Conservation (phyloP, 2,329 filamentous ascomycete species). For the Fusarium stilboides region DNA sequence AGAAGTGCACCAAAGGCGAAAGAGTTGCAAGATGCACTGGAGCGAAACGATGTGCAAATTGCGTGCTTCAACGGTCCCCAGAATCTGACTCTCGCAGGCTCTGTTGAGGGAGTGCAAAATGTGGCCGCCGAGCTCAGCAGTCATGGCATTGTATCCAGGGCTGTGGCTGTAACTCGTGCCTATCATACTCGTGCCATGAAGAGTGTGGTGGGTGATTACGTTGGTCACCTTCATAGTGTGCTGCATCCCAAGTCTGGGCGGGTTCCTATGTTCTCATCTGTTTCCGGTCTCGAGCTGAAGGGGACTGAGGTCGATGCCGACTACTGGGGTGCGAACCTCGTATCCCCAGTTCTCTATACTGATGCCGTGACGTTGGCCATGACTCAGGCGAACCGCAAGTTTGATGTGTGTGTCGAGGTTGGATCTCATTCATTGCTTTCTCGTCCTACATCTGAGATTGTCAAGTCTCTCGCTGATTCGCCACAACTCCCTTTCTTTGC, state of each 20-base stretch:
- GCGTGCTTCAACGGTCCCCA: slow-evolving; percentile 46
- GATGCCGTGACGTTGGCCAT: slow-evolving; percentile 44
- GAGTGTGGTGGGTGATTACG: slow-evolving; percentile 39
- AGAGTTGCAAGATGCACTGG: slow-evolving; percentile 35
- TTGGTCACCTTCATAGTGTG: slow-evolving; percentile 29
- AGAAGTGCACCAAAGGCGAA: slow-evolving; percentile 38
- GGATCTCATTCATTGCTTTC: slow-evolving; percentile 44
- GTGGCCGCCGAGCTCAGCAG: slow-evolving; percentile 32
- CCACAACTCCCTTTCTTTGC: slow-evolving; percentile 41
- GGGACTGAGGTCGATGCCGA: slow-evolving; percentile 42
- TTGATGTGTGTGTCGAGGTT: slow-evolving; percentile 38
- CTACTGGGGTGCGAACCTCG: slow-evolving; percentile 45
- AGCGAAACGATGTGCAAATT: slow-evolving; percentile 43
- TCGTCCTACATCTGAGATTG: slow-evolving; percentile 43
- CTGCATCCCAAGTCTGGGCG: slow-evolving; percentile 36
- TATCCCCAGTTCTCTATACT: slow-evolving; percentile 45
- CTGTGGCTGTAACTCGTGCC: slow-evolving; percentile 41
- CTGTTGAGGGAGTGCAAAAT: slow-evolving; percentile 39
- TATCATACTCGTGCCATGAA: slow-evolving; percentile 45
- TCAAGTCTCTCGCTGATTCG: slow-evolving; percentile 28
- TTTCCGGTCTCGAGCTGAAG: slow-evolving; percentile 32
- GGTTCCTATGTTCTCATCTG: slow-evolving; percentile 44
- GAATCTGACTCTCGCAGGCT: slow-evolving; percentile 43
- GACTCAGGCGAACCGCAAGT: slow-evolving; percentile 33
- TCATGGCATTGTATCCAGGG: slow-evolving; percentile 37